Conservation (phyloP, 306 rosid genomes). For the Cicer pinnatifidum region DNA sequence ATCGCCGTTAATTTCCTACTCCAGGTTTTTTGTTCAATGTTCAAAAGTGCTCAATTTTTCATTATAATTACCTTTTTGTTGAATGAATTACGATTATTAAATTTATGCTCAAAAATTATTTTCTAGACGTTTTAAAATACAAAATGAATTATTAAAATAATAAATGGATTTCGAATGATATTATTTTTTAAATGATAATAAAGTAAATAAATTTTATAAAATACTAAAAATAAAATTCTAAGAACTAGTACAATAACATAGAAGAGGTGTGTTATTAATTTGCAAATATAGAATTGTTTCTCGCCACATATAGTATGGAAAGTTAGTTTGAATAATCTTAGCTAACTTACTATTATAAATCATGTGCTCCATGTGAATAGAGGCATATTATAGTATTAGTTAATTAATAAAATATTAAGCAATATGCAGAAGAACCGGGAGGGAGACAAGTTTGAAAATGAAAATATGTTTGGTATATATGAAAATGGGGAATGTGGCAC, state of each 20-base stretch:
- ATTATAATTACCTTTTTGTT: not conserved
- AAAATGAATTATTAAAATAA: too few relatives aligned
- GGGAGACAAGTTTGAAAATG: conserved; percentile 15
- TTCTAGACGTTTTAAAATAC: too few relatives aligned
- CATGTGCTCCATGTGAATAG: conserved; percentile 24
- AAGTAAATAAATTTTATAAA: too few relatives aligned
- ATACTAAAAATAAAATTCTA: too few relatives aligned
- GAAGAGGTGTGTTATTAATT: too few relatives aligned
- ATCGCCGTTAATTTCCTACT: conserved; percentile 32
- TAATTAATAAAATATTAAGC: not conserved
- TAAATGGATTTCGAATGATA: too few relatives aligned
- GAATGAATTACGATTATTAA: too few relatives aligned
- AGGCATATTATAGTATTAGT: conserved; percentile 7
- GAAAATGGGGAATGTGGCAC: conserved; percentile 40
- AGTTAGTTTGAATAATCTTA: not conserved
- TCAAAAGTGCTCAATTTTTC: conserved; percentile 31
- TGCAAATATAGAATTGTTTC: too few relatives aligned
- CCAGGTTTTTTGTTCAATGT: conserved; percentile 34
- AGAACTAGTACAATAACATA: too few relatives aligned
- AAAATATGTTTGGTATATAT: conserved; percentile 1
- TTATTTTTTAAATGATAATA: too few relatives aligned
- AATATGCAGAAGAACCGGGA: conserved; percentile 1
- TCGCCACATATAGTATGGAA: too few relatives aligned
- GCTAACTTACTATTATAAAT: conserved; percentile 13
- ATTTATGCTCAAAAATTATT: too few relatives aligned